Percentiles rank a stretch among this genome's conserved stretches.
phyloP scores from a whole-genome alignment of 257 asterid genomes.

The Lycium ferocissimum region DNA sequence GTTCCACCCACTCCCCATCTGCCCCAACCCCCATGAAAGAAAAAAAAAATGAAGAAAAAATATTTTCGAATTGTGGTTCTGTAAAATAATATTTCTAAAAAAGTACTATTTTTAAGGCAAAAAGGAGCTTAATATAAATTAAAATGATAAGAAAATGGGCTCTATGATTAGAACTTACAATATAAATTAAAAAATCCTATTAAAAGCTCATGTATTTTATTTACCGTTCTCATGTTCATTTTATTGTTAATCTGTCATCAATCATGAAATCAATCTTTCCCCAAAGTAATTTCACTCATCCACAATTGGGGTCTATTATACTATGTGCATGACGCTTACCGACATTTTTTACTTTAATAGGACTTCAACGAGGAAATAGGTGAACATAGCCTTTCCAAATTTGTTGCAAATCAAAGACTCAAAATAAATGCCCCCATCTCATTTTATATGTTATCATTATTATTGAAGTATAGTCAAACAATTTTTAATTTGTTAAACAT shows the following conservation, averaged over 20 bases:
- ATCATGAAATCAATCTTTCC: too few relatives aligned
- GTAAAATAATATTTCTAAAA: neutral
- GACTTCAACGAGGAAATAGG: neutral
- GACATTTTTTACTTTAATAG: too few relatives aligned
- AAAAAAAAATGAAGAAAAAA: neutral
- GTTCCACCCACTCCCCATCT: constrained; percentile 11
- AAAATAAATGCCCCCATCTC: neutral
- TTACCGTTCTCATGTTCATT: too few relatives aligned
- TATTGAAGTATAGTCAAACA: too few relatives aligned
- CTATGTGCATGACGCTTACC: neutral
- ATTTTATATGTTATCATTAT: too few relatives aligned
- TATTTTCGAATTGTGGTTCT: neutral
- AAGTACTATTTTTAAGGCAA: neutral
- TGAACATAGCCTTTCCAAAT: neutral
- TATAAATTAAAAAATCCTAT: neutral
- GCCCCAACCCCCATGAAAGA: neutral
- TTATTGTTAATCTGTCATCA: too few relatives aligned
- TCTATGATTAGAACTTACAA: neutral
- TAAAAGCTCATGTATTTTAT: neutral
- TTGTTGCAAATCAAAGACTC: too few relatives aligned
- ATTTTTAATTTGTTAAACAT: too few relatives aligned
- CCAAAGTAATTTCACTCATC: too few relatives aligned
- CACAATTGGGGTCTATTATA: too few relatives aligned
- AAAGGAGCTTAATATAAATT: neutral
- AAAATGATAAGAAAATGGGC: too few relatives aligned